Evolutionary conservation across 2,329 filamentous ascomycete genomes (phyloP).

Genomic region (Didymella sp.): DNA sequence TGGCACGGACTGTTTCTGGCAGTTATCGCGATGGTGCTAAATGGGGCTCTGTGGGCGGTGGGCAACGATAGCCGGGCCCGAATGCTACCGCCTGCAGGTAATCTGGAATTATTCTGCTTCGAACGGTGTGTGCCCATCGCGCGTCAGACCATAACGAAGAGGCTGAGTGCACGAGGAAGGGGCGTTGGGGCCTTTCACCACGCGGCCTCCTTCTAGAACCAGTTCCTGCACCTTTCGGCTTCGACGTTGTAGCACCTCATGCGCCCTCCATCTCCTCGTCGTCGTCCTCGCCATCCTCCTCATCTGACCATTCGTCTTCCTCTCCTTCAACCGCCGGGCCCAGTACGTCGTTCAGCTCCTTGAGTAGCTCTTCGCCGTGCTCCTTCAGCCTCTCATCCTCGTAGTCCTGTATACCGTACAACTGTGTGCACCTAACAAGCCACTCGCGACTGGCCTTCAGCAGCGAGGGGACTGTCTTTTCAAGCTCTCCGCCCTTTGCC

Average conservation of each 20-base stretch:
- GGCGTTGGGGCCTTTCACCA: not conserved
- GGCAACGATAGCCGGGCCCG: constrained; percentile 3
- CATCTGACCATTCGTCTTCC: constrained; percentile 52
- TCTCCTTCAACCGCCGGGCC: constrained; percentile 54
- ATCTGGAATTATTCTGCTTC: constrained; percentile 6
- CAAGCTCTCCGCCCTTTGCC: constrained; percentile 53
- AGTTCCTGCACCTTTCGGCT: not conserved
- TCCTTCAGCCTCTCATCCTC: constrained; percentile 80
- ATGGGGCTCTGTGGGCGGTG: constrained; percentile 1
- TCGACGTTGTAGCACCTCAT: constrained; percentile 30
- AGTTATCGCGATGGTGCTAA: constrained; percentile 7
- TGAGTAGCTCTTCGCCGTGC: constrained; percentile 75
- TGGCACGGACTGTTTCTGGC: constrained; percentile 9
- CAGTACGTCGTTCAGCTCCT: constrained; percentile 53
- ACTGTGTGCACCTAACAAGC: constrained; percentile 78
- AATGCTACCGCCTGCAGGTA: constrained; percentile 12
- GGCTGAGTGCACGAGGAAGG: constrained; percentile 4
- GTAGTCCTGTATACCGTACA: constrained; percentile 82
- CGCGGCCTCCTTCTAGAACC: not conserved
- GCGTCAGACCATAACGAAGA: constrained; percentile 8
- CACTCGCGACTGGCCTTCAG: constrained; percentile 81
- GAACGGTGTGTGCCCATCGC: constrained; percentile 4
- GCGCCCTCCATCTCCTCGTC: constrained; percentile 51
- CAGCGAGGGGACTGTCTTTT: constrained; percentile 61
- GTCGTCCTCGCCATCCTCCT: constrained; percentile 42